phyloP scores from a whole-genome alignment of 2,329 filamentous ascomycete genomes.

The Penicillium sp. region DNA sequence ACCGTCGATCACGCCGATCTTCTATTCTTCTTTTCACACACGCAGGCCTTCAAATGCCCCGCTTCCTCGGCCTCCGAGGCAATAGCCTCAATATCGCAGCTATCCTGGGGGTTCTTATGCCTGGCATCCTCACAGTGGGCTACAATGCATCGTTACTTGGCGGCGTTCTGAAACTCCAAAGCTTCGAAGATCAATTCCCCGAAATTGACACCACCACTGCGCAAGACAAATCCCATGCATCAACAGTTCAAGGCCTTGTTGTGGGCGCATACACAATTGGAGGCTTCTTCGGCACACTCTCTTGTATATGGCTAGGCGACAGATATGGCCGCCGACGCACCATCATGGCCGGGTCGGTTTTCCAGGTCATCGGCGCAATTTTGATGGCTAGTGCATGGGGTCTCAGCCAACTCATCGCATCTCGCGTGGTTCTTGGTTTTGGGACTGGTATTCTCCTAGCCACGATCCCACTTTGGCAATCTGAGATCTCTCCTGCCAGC shows the following conservation, averaged over 20 bases:
- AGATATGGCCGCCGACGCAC: slow-evolving; percentile 20
- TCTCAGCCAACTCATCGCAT: slow-evolving; percentile 14
- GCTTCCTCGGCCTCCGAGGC: slow-evolving; percentile 24
- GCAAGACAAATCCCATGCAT: slow-evolving; percentile 10
- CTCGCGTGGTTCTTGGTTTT: slow-evolving; percentile 17
- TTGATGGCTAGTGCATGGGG: slow-evolving; percentile 16
- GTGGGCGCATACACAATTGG: slow-evolving; percentile 22
- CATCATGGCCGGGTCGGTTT: slow-evolving; percentile 20
- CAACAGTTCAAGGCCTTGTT: slow-evolving; percentile 20
- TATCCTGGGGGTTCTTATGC: slow-evolving; percentile 25
- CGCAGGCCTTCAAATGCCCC: slow-evolving; percentile 11
- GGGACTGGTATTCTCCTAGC: slow-evolving; percentile 20
- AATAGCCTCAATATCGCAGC: slow-evolving; percentile 21
- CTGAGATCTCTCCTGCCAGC: slow-evolving; percentile 21
- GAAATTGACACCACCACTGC: slow-evolving; percentile 19
- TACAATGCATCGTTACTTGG: slow-evolving; percentile 24
- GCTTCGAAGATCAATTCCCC: slow-evolving; percentile 21
- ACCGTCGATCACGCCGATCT: slow-evolving; percentile 7
- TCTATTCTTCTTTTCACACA: slow-evolving; percentile 3
- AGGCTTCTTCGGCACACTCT: slow-evolving; percentile 20
- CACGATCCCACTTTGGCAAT: slow-evolving; percentile 24
- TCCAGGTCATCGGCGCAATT: slow-evolving; percentile 17
- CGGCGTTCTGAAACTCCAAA: slow-evolving; percentile 17
- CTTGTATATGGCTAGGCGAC: slow-evolving; percentile 24
- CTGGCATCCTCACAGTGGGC: slow-evolving; percentile 19